Percentiles rank a stretch among this genome's conserved stretches.
Conservation (phyloP, 1,284 basidiomycete species). For the Neonothopanus nambi region DNA sequence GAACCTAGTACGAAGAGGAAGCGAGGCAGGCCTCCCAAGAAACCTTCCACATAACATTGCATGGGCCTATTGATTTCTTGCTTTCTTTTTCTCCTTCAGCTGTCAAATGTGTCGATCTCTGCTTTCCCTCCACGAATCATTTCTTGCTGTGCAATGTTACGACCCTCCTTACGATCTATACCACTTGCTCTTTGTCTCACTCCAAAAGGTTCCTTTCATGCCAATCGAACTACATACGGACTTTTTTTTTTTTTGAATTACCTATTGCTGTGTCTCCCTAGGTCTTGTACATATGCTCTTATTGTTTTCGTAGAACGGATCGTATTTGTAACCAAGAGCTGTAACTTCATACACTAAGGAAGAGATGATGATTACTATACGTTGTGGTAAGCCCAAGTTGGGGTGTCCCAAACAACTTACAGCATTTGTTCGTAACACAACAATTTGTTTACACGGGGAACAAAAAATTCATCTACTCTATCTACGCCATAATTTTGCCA, state of each 20-base stretch:
- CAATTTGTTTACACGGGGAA: conserved; percentile 30
- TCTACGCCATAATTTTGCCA: conserved; percentile 9
- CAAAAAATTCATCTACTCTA: conserved; percentile 17
- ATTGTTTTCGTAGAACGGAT: conserved; percentile 8
- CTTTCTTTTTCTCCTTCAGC: conserved; percentile 24
- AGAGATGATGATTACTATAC: background rate
- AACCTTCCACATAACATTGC: conserved; percentile 26
- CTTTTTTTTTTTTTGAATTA: background rate
- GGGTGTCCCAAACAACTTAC: conserved; percentile 2
- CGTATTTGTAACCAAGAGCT: background rate
- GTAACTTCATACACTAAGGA: background rate
- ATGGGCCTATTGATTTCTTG: conserved; percentile 19
- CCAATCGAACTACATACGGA: background rate
- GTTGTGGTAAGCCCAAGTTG: too few relatives aligned
- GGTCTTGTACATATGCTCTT: conserved; percentile 5
- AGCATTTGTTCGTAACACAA: background rate
- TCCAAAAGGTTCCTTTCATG: conserved; percentile 4
- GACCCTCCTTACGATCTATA: conserved; percentile 10
- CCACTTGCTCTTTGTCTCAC: conserved; percentile 2
- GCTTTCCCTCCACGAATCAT: conserved; percentile 36
- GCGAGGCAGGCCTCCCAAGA: conserved; percentile 72
- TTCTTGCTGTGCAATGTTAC: conserved; percentile 21
- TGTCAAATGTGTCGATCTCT: conserved; percentile 34
- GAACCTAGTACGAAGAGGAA: conserved; percentile 62
- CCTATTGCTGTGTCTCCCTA: background rate